Percentiles rank a stretch among this genome's conserved stretches.
These are phyloP conservation scores for Trichothecium sympodiale DNA, from an alignment of 2,329 filamentous ascomycete species.

Conservation along the genomic window DNA sequence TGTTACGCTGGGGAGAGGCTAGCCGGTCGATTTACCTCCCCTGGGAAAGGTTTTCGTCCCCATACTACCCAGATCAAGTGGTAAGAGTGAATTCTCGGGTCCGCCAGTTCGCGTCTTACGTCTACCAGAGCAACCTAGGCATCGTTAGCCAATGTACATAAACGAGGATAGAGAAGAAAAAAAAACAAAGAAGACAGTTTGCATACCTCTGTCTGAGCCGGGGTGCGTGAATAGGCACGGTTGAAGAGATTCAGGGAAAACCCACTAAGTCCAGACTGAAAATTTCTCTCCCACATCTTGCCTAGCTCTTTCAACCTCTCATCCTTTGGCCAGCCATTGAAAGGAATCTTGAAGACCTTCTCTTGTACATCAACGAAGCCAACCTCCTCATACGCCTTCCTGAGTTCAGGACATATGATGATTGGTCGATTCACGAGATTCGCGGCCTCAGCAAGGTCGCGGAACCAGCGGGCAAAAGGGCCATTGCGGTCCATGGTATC, in stretches of 20 bases:
- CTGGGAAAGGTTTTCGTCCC: constrained; percentile 35
- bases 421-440: constrained; percentile 25
- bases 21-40: constrained; percentile 12
- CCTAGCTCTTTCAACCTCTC: constrained; percentile 30
- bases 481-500: constrained; percentile 26
- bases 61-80: constrained; percentile 37
- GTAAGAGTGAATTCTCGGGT: constrained; percentile 36
- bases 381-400: constrained; percentile 28
- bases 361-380: constrained; percentile 46
- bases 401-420: constrained; percentile 20
- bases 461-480: constrained; percentile 26
- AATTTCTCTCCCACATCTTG: constrained; percentile 32
- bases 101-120: constrained; percentile 34
- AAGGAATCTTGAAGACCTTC: constrained; percentile 39
- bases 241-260: constrained; percentile 30
- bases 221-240: constrained; percentile 25
- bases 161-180: no score
- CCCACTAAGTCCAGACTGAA: constrained; percentile 30
- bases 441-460: constrained; percentile 27
- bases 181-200: background rate
- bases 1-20: no score
- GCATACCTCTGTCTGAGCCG: constrained; percentile 38
- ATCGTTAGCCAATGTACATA: background rate
- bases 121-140: constrained; percentile 34
- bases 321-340: constrained; percentile 34